These are phyloP conservation scores for Erodium chrysanthum DNA, from an alignment of 441 rosid genomes.

Conservation along the genomic window DNA sequence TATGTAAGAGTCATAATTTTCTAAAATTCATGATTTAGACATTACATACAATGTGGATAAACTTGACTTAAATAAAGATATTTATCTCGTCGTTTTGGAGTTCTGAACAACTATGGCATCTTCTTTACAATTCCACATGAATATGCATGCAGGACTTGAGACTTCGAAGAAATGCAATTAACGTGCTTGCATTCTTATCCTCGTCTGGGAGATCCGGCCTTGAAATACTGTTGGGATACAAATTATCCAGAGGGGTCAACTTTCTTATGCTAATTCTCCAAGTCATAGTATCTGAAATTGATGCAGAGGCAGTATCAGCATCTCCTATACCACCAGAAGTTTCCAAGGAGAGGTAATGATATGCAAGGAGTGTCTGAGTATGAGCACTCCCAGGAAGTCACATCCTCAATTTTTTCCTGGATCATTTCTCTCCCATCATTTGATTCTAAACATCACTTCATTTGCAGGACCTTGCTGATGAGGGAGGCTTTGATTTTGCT, in stretches of 20 bases:
- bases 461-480: conserved; percentile 48
- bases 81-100: no score
- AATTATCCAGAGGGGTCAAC: conserved; percentile 39
- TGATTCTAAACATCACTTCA: background rate
- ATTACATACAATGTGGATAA: background rate
- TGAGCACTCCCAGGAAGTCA: background rate
- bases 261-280: conserved; percentile 66
- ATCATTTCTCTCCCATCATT: background rate
- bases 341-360: conserved; percentile 57
- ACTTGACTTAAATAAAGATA: background rate
- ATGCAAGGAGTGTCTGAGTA: background rate
- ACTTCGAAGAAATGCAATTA: conserved; percentile 52
- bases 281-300: conserved; percentile 53
- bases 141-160: conserved; percentile 53
- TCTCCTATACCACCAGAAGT: conserved; percentile 30
- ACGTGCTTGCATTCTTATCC: conserved; percentile 55
- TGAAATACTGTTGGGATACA: conserved; percentile 46
- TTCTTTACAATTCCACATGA: conserved; percentile 16
- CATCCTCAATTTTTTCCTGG: background rate
- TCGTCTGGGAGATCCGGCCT: conserved; percentile 71
- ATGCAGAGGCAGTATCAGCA: conserved; percentile 33
- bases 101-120: conserved; percentile 1
- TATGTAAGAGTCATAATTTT: background rate
- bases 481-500: conserved; percentile 74
- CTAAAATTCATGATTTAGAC: background rate